phyloP scores from a whole-genome alignment of 768 basidiomycete genomes.

The Leccinum subgranulosum region DNA sequence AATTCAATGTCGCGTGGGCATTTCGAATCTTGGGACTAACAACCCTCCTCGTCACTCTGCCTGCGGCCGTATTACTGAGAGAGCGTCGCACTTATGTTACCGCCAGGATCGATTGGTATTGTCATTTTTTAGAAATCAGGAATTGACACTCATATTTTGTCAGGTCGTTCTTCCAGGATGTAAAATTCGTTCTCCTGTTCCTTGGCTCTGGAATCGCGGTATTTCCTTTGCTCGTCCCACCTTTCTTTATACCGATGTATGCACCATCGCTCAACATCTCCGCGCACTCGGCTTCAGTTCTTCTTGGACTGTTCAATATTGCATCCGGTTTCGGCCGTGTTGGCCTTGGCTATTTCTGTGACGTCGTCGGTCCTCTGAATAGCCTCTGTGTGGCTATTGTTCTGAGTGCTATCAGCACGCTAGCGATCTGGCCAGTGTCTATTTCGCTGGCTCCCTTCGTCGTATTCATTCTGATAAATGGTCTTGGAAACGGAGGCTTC shows the following conservation, averaged over 20 bases:
- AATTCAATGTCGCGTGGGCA: slow-evolving; percentile 31
- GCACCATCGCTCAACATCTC: slow-evolving; percentile 21
- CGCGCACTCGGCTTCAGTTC: slow-evolving; percentile 13
- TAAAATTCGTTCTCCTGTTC: slow-evolving; percentile 27
- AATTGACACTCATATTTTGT: background rate
- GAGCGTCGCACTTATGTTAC: slow-evolving; percentile 20
- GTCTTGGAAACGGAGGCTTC: slow-evolving; percentile 33
- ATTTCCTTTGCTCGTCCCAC: slow-evolving; percentile 35
- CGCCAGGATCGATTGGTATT: slow-evolving; percentile 23
- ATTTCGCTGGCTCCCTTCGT: slow-evolving; percentile 25
- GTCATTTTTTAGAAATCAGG: background rate
- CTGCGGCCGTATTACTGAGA: slow-evolving; percentile 27
- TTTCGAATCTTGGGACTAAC: slow-evolving; percentile 31
- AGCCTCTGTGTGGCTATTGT: slow-evolving; percentile 27
- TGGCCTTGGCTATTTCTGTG: slow-evolving; percentile 27
- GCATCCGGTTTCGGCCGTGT: slow-evolving; percentile 34
- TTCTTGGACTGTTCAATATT: slow-evolving; percentile 34
- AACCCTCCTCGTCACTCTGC: slow-evolving; percentile 25
- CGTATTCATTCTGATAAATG: slow-evolving; percentile 27
- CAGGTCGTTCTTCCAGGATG: slow-evolving; percentile 31
- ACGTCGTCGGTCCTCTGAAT: slow-evolving; percentile 29
- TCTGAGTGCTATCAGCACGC: slow-evolving; percentile 29
- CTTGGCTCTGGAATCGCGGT: slow-evolving; percentile 32
- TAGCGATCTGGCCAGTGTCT: slow-evolving; percentile 31
- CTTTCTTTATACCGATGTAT: slow-evolving; percentile 28